Conservation (phyloP, 257 asterid genomes). For the Anisodus acutangulus region DNA sequence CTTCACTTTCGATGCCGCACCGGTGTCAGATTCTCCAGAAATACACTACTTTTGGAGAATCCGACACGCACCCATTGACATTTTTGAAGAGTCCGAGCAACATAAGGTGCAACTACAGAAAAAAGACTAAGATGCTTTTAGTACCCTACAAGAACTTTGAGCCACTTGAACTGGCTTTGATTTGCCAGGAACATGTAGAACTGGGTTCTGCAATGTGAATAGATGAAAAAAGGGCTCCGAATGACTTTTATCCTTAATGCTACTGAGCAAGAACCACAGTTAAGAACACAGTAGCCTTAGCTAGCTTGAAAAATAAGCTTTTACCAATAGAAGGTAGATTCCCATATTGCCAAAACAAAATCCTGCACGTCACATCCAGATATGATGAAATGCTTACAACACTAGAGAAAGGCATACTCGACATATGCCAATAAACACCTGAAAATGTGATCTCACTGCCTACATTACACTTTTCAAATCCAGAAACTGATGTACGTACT, state of each 20-base stretch:
- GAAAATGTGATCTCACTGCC: background rate
- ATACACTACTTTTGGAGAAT: too few relatives aligned
- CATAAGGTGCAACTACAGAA: background rate
- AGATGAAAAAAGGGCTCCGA: background rate
- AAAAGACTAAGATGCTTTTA: constrained; percentile 21
- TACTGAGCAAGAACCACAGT: background rate
- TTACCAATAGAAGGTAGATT: constrained; percentile 2
- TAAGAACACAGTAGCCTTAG: background rate
- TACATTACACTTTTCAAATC: background rate
- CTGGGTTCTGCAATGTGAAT: background rate
- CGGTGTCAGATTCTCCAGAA: too few relatives aligned
- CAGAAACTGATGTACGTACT: background rate
- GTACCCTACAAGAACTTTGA: constrained; percentile 24
- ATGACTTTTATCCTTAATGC: background rate
- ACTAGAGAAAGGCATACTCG: background rate
- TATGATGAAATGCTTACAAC: background rate
- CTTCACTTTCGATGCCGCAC: too few relatives aligned
- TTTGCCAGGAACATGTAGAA: constrained; percentile 3
- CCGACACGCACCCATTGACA: too few relatives aligned
- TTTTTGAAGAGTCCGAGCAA: too few relatives aligned
- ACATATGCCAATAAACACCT: constrained; percentile 23
- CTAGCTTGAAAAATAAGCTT: constrained; percentile 13
- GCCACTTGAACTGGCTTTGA: background rate
- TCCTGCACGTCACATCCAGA: background rate
- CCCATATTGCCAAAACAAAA: background rate